phyloP scores from a whole-genome alignment of 129 eudicot species.

The Mikania micrantha region DNA sequence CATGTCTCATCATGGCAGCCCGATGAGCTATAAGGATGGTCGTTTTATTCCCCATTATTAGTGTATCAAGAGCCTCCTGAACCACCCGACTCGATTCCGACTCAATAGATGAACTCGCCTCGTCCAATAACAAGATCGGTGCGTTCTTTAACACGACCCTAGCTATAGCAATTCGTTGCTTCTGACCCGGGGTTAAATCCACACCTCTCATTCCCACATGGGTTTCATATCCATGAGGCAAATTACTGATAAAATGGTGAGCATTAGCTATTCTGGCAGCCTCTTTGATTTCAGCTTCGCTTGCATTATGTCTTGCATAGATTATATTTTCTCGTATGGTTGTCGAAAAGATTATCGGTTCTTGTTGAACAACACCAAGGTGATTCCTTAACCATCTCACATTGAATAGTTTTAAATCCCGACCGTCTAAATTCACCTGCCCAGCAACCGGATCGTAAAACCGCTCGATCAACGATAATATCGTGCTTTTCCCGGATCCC shows the following conservation, averaged over 20 bases:
- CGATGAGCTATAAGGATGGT: conserved; percentile 89
- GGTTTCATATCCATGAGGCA: conserved; percentile 97
- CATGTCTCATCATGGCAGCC: conserved; percentile 98
- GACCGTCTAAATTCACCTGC: conserved; percentile 66
- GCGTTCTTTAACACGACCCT: conserved; percentile 87
- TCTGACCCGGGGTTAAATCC: conserved; percentile 94
- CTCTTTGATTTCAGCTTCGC: conserved; percentile 95
- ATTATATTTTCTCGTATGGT: conserved; percentile 89
- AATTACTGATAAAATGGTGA: conserved; percentile 92
- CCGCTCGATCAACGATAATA: conserved; percentile 78
- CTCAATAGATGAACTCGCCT: conserved; percentile 95
- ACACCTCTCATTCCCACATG: conserved; percentile 99
- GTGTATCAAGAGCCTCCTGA: conserved; percentile 96
- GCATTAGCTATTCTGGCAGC: conserved; percentile 98
- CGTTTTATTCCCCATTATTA: conserved; percentile 91
- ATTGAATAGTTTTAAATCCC: conserved; percentile 74
- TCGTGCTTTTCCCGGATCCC: conserved; percentile 98
- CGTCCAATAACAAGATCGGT: conserved; percentile 89
- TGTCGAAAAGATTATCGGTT: conserved; percentile 84
- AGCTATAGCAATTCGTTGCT: conserved; percentile 98
- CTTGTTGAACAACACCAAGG: conserved; percentile 93
- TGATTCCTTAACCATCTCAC: conserved; percentile 91
- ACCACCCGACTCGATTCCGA: conserved; percentile 95
- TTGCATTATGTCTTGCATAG: conserved; percentile 94
- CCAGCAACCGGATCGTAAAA: conserved; percentile 96